Conservation (phyloP, 257 asterid species). For the Hygrophila difformis region DNA sequence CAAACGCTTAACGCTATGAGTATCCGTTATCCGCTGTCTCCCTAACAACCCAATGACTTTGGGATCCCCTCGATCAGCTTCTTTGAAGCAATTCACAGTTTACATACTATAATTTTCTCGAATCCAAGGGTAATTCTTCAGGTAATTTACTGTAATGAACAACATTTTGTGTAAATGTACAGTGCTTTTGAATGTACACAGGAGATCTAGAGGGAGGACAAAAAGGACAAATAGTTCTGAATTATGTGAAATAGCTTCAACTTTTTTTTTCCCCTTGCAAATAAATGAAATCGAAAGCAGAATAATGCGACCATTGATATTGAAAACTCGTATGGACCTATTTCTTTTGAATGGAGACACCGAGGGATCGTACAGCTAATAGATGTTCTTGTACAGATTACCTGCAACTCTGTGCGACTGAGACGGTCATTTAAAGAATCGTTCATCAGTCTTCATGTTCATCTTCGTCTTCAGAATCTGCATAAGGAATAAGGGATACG, state of each 20-base stretch:
- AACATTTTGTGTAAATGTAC: not conserved
- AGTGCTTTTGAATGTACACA: slow-evolving; percentile 18
- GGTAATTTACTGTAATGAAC: too few species aligned
- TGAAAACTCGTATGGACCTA: not conserved
- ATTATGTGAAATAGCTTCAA: too few species aligned
- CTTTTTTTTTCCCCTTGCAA: too few species aligned
- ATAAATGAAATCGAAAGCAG: too few species aligned
- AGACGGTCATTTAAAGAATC: not conserved
- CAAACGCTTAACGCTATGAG: too few species aligned
- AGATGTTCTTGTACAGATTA: not conserved
- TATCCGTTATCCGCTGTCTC: too few species aligned
- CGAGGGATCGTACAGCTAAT: not conserved
- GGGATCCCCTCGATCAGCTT: slow-evolving; percentile 14
- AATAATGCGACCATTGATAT: not conserved
- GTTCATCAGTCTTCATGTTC: slow-evolving; percentile 54
- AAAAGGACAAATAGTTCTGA: too few species aligned
- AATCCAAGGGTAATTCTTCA: too few species aligned
- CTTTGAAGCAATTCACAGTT: not conserved
- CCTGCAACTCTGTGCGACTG: not conserved
- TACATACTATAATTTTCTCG: too few species aligned
- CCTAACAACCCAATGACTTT: too few species aligned
- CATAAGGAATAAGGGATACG: slow-evolving; percentile 9
- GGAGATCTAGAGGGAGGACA: not conserved
- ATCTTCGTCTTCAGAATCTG: slow-evolving; percentile 85
- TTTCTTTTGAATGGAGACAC: not conserved